These are phyloP conservation scores for Calocybe indica DNA, from an alignment of 768 basidiomycete genomes.

Conservation along the genomic window DNA sequence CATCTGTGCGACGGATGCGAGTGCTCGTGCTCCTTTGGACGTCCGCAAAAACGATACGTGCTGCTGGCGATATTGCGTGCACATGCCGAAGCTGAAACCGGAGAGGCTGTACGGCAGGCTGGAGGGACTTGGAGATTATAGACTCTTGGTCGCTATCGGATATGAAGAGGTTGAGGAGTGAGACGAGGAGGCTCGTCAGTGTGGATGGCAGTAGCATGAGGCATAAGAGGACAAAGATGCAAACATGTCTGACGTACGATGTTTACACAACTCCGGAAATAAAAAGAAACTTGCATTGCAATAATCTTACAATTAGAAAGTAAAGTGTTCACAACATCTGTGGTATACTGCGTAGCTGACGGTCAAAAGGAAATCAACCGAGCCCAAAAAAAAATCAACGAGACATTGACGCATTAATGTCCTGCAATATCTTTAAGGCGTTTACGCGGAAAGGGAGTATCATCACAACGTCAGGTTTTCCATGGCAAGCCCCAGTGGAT, in stretches of 20 bases:
- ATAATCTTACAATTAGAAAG: not conserved
- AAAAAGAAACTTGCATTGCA: conserved; percentile 2
- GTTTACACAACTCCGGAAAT: not conserved
- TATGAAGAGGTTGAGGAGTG: conserved; percentile 28
- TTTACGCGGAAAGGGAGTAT: not conserved
- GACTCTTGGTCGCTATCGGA: not conserved
- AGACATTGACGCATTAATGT: too few species aligned
- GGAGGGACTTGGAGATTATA: not conserved
- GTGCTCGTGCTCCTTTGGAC: conserved; percentile 14
- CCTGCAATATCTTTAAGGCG: too few species aligned
- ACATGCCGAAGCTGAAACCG: conserved; percentile 57
- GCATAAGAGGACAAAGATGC: conserved; percentile 23
- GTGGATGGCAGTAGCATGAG: conserved; percentile 40
- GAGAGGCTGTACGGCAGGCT: conserved; percentile 15
- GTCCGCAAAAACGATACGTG: conserved; percentile 53
- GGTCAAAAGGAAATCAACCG: not conserved
- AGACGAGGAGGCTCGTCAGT: conserved; percentile 42
- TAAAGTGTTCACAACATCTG: not conserved
- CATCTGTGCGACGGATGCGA: not conserved
- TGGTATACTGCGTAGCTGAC: not conserved
- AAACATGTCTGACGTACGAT: not conserved
- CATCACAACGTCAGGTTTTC: conserved; percentile 35
- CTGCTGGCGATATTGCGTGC: conserved; percentile 46
- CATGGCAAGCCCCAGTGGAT: conserved; percentile 62
- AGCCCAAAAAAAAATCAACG: too few species aligned